These are phyloP conservation scores for Setaria italica DNA, from an alignment of 202 grass and related monocot genomes.

Conservation along the genomic window DNA sequence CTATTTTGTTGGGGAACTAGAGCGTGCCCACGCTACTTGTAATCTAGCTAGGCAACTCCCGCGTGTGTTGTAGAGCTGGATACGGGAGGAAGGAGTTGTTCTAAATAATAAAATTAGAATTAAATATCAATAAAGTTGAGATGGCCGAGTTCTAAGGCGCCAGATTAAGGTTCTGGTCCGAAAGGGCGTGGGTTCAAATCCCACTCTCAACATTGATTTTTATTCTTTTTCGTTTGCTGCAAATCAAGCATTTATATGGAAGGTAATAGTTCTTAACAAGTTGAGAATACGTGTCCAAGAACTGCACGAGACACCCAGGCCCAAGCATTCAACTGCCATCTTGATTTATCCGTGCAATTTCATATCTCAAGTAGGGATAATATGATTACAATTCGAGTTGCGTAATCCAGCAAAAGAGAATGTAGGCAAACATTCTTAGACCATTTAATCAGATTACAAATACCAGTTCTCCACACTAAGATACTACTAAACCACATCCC, in stretches of 20 bases:
- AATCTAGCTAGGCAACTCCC: too few species aligned
- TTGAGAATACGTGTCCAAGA: too few species aligned
- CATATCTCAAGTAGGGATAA: not conserved
- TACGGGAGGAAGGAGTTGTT: too few species aligned
- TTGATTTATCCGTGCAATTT: slow-evolving; percentile 1
- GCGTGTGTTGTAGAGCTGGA: too few species aligned
- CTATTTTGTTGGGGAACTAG: too few species aligned
- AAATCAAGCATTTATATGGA: too few species aligned
- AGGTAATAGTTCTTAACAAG: too few species aligned
- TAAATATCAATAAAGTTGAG: too few species aligned
- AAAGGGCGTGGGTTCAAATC: slow-evolving; percentile 85
- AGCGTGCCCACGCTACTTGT: too few species aligned
- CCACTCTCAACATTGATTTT: not conserved
- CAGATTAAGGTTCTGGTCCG: slow-evolving; percentile 88
- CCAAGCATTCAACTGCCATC: not conserved
- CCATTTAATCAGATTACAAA: slow-evolving; percentile 28
- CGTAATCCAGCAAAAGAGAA: not conserved
- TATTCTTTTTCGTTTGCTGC: not conserved
- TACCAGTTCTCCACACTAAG: slow-evolving; percentile 16
- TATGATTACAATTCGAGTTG: slow-evolving; percentile 21
- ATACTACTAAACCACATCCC: not conserved
- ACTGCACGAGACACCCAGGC: not conserved
- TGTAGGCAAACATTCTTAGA: slow-evolving; percentile 10
- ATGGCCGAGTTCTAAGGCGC: slow-evolving; percentile 44
- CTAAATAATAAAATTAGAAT: too few species aligned